Conservation (phyloP, 208 protist genomes). For the Leishmania lainsoni region DNA sequence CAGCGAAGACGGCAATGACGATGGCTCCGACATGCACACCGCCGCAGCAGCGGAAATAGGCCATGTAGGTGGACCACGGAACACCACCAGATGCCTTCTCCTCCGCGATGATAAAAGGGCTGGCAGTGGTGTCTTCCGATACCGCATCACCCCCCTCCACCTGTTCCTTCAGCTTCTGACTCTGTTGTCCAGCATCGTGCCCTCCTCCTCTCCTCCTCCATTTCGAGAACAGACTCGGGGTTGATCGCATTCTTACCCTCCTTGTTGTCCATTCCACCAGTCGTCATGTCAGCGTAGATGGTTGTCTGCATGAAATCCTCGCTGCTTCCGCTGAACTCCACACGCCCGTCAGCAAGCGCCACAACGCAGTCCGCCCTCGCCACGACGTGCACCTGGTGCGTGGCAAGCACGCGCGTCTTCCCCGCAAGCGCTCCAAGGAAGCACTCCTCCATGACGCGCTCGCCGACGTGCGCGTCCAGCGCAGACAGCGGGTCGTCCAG, state of each 20-base stretch:
- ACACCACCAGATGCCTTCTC: slow-evolving; percentile 73
- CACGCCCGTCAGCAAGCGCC: slow-evolving; percentile 40
- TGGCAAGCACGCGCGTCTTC: slow-evolving; percentile 93
- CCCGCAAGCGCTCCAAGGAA: neutral
- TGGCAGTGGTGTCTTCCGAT: neutral
- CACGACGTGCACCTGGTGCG: slow-evolving; percentile 93
- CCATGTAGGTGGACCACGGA: slow-evolving; percentile 48
- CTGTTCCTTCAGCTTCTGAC: slow-evolving; percentile 44
- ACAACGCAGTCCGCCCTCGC: slow-evolving; percentile 82
- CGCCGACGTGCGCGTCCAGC: slow-evolving; percentile 90
- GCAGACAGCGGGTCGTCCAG: slow-evolving; percentile 94
- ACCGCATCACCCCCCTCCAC: slow-evolving; percentile 82
- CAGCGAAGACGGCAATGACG: slow-evolving; percentile 50
- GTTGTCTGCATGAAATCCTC: too few relatives aligned
- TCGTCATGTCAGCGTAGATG: slow-evolving; percentile 23
- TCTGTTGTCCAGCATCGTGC: neutral
- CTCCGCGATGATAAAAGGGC: slow-evolving; percentile 56
- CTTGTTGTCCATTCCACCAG: neutral
- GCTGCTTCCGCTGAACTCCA: too few relatives aligned
- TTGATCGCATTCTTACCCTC: neutral
- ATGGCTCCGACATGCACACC: slow-evolving; percentile 29
- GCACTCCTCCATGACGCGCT: slow-evolving; percentile 43
- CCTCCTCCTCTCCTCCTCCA: slow-evolving; percentile 8
- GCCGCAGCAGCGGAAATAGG: slow-evolving; percentile 63
- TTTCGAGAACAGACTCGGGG: neutral